These are phyloP conservation scores for Xylariomycetidae sp. DNA, from an alignment of 2,329 filamentous ascomycete genomes.

Conservation along the genomic window DNA sequence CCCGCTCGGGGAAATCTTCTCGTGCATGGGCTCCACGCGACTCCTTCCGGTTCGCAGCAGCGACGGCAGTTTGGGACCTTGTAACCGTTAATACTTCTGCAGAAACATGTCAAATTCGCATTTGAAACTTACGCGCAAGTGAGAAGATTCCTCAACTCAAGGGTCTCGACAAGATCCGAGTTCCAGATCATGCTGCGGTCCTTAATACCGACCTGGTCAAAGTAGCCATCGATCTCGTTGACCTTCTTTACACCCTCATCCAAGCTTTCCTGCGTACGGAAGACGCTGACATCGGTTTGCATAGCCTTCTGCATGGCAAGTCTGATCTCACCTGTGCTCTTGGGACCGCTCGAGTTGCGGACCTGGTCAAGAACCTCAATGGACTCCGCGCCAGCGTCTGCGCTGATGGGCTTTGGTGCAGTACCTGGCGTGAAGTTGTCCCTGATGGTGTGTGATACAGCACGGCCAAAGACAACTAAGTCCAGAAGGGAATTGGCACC, in stretches of 20 bases:
- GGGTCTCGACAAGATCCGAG: constrained; percentile 91
- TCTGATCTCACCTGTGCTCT: constrained; percentile 83
- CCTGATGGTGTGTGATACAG: constrained; percentile 93
- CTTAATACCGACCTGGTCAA: constrained; percentile 85
- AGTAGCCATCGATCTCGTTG: constrained; percentile 74
- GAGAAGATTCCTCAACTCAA: constrained; percentile 90
- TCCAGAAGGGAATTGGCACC: constrained; percentile 98
- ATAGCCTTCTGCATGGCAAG: constrained; percentile 96
- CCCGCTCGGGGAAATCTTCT: constrained; percentile 93
- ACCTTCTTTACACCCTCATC: constrained; percentile 92
- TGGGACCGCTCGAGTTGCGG: constrained; percentile 77
- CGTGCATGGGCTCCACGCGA: constrained; percentile 95
- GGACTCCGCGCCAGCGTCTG: constrained; percentile 83
- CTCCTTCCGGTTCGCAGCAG: constrained; percentile 92
- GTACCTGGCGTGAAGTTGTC: constrained; percentile 86
- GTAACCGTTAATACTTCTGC: constrained; percentile 6
- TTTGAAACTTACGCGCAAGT: constrained; percentile 78
- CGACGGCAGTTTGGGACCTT: constrained; percentile 83
- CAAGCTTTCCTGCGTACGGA: constrained; percentile 89
- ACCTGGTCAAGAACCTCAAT: constrained; percentile 83
- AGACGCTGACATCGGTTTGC: constrained; percentile 95
- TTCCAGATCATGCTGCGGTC: constrained; percentile 99
- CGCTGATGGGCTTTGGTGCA: constrained; percentile 72
- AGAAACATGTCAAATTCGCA: background rate
- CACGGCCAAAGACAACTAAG: constrained; percentile 94